Conservation (phyloP, 306 rosid species). For the Spatholobus suberectus region DNA sequence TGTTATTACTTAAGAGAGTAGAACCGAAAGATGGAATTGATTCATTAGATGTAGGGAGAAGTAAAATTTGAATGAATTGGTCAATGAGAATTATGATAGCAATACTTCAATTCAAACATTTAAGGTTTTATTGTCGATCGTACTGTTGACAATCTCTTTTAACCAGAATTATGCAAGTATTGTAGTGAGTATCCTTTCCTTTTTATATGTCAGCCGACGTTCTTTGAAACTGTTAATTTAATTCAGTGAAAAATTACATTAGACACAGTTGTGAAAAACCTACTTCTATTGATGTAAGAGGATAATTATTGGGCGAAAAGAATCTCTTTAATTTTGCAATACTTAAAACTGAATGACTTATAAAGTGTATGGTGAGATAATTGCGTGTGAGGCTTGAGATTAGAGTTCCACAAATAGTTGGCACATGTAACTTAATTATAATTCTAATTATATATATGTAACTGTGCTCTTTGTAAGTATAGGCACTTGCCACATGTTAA, state of each 20-base stretch:
- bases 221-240: background rate
- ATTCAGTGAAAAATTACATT: background rate
- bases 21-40: background rate
- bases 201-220: background rate
- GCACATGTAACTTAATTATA: no score
- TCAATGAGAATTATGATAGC: background rate
- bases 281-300: background rate
- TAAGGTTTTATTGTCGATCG: background rate
- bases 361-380: background rate
- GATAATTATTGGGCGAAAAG: background rate
- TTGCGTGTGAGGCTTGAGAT: background rate
- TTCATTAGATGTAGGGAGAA: background rate
- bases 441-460: no score
- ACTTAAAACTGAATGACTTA: no score
- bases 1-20: background rate
- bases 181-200: background rate
- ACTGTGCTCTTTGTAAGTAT: no score
- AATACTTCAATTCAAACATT: background rate
- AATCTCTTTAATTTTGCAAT: background rate
- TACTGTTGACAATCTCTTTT: background rate
- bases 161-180: background rate
- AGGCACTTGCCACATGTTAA: no score
- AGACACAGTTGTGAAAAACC: background rate
- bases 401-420: background rate
- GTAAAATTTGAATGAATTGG: background rate